Base-by-base conservation (phyloP, 2,329 filamentous ascomycete genomes). In the Fusarium camptoceras region DNA sequence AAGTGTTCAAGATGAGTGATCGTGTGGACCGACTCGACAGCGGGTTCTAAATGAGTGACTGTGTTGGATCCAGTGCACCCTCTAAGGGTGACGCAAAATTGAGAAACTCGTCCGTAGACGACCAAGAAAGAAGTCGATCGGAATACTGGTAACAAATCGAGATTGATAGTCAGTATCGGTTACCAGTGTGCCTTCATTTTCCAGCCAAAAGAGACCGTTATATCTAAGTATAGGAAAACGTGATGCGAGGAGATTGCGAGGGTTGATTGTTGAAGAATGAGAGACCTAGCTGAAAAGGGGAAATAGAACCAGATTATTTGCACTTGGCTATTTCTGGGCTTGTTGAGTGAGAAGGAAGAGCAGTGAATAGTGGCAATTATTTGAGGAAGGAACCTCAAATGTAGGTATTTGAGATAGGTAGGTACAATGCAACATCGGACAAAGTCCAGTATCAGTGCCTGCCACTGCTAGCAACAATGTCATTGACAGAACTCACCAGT, bases 51-150 rank as follows among this genome's bases (percentile, higher is more conserved):
- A 34, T 34, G 43, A 44, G 27, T 31, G 31, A 39, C 50, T 56
- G 25, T 39, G 18, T 37, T 50, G 44, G 44, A 41, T 41, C 49
- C 47, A 57, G 50, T 28, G 31, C 16, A 22, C 41, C 46, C 43
- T 27, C 55, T 22, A 16, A 43, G 34, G 39, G 54, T 22, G 37
- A 59, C 46, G 53, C 44, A 66, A 67, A 63, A 39, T 22, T n/a
- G 31, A 30, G 22, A 20, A 41, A 30, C 28, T 60, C 30, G 25
- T 34, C 43, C 14, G 31, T 9, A 28, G 25, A 34, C 24, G 46
- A 16, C 34, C 37, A 63, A 49, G 41, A 9, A 41, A 15, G 34
- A 68, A 47, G 24, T n/a, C 10, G 25, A 24, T 37, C 22, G 18
- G 27, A 24, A 47, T 39, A 30, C 37, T 30, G 20, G 48, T 7